Evolutionary conservation across 164 flowering plant species (phyloP), one percentile per base, ranked within the genome.

Genomic region (Magnolia officinalis): DNA sequence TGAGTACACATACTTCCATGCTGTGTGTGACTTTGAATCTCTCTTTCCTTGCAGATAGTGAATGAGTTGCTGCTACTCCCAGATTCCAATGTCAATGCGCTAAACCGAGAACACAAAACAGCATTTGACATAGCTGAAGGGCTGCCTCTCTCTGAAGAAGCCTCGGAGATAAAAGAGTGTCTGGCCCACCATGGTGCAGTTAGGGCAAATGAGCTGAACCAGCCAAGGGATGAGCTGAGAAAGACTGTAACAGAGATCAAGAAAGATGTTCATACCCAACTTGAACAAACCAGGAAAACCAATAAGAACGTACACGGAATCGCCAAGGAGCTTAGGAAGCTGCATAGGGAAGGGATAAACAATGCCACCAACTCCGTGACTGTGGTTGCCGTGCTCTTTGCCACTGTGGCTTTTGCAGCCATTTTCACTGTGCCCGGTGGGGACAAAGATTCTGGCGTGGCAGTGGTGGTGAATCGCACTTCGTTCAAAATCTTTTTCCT

Each of bases 301-400:
- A 88, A 90, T 86, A 90, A 74, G 74, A 90, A 90, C 66, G 89
- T 92, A 71, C 61, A 67, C 76, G 91, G 90, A 24, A 90, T 92
- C 49, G 90, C 94, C 55, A 88, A 89, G 81, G 90, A 89, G 78
- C 88, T 92, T n/a, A 75, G 86, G 3, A 89, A 85, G 78, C 89
- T 92, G 73, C 96, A 92, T 76, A 82, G 92, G 64, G 89, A 79
- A 66, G 96, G 96, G 23, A 88, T 92, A 85, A 89, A 92, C 85
- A 92, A 92, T 68, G 94, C 96, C 50, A 88, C 93, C 72, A 92
- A 92, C 81, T 90, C 96, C 6, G 92, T 90, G 24, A 92, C 96
- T 13, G 89, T 92, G 72, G 96, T 92, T 8, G 96, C 96, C 14
- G 94, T 88, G 50, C 87, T 92, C 58, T 89, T 92, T 81, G 94